phyloP scores from a whole-genome alignment of 192 early-diverging fungal genomes.

The Coemansia sp. region DNA sequence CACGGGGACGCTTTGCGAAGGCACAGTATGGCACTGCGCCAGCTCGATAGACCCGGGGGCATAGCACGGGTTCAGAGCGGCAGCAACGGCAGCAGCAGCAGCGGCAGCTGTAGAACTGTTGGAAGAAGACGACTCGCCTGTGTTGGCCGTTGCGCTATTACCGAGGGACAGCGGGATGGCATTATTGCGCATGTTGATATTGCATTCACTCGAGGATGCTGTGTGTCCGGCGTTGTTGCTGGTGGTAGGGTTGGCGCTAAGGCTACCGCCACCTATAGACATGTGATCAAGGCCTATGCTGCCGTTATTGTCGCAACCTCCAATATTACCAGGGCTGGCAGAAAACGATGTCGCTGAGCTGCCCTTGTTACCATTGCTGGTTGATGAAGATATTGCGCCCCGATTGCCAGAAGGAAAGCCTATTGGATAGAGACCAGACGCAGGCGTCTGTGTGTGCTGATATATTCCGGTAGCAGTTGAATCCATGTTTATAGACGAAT shows the following conservation, averaged over 20 bases:
- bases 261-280: background rate
- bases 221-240: background rate
- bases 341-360: slow-evolving; percentile 3
- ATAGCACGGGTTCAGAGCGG: background rate
- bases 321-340: background rate
- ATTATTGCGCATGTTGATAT: background rate
- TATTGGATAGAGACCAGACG: slow-evolving; percentile 38
- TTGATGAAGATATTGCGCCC: slow-evolving; percentile 1
- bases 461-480: slow-evolving; percentile 28
- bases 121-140: background rate
- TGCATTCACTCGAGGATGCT: background rate
- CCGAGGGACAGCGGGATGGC: background rate
- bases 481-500: slow-evolving; percentile 14
- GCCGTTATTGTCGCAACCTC: background rate
- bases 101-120: background rate
- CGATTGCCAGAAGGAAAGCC: background rate
- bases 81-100: background rate
- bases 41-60: background rate
- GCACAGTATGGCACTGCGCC: background rate
- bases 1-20: slow-evolving; percentile 1
- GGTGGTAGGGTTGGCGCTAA: slow-evolving; percentile 1
- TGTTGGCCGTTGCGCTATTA: background rate
- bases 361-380: background rate
- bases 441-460: slow-evolving; percentile 16
- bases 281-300: slow-evolving; percentile 2